Percentiles rank a stretch among this genome's conserved stretches.
These are phyloP conservation scores for Scleroderma bovista DNA, from an alignment of 768 basidiomycete species.

Conservation along the genomic window DNA sequence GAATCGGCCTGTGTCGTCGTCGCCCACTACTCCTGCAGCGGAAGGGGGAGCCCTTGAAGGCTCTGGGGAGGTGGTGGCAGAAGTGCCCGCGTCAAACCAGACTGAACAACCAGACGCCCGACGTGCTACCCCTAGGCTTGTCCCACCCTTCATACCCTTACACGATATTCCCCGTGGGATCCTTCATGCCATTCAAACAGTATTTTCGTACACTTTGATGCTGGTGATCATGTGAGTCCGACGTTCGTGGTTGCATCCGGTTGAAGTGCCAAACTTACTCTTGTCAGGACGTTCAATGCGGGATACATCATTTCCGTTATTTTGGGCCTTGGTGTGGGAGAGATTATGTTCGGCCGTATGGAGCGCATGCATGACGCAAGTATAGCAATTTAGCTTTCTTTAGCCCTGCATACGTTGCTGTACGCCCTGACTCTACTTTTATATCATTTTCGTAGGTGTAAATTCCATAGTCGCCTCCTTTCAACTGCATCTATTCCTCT, in stretches of 20 bases:
- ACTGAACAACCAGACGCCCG: neutral
- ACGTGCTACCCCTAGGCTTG: slow-evolving; percentile 32
- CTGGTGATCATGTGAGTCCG: slow-evolving; percentile 66
- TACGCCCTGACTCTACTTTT: neutral
- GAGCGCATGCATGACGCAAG: slow-evolving; percentile 15
- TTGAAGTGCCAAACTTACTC: slow-evolving; percentile 6
- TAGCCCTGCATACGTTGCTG: too few species aligned
- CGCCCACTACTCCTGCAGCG: neutral
- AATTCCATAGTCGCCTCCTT: too few species aligned
- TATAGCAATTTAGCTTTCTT: neutral
- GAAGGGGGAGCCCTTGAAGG: neutral
- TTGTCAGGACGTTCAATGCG: slow-evolving; percentile 73
- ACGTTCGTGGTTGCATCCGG: neutral
- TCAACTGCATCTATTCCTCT: too few species aligned
- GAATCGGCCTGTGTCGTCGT: neutral
- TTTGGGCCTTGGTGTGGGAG: slow-evolving; percentile 67
- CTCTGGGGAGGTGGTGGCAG: slow-evolving; percentile 3
- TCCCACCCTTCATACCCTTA: slow-evolving; percentile 55
- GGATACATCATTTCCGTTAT: slow-evolving; percentile 72
- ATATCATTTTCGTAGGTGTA: too few species aligned
- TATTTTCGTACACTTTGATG: slow-evolving; percentile 71
- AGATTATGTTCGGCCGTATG: slow-evolving; percentile 62
- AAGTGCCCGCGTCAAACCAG: too few species aligned
- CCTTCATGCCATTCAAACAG: slow-evolving; percentile 56
- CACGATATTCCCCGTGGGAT: slow-evolving; percentile 71